These are phyloP conservation scores for Westerdykella sp. DNA, from an alignment of 2,329 filamentous ascomycete species.

Conservation along the genomic window DNA sequence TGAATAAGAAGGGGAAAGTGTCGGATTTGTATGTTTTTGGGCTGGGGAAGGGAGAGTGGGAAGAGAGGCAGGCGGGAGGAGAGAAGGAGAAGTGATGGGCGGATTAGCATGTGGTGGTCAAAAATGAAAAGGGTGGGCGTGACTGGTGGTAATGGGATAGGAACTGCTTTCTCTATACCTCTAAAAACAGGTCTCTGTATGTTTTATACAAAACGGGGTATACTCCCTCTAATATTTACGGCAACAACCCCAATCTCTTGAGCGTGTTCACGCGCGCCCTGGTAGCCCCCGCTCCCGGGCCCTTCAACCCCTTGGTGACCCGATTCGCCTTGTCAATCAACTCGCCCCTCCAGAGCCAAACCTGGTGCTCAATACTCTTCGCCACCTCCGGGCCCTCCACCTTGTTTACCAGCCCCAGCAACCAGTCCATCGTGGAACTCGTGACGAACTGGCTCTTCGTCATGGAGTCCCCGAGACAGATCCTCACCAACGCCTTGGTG, in stretches of 20 bases:
- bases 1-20: slow-evolving; percentile 32
- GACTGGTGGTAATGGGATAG: too few species aligned
- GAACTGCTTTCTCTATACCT: background rate
- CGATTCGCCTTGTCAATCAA: slow-evolving; percentile 22
- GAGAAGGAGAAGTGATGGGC: background rate
- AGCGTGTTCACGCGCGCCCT: slow-evolving; percentile 24
- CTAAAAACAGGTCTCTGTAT: background rate
- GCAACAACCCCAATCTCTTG: slow-evolving; percentile 21
- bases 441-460: slow-evolving; percentile 25
- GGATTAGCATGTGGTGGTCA: too few species aligned
- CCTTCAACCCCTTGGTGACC: slow-evolving; percentile 14
- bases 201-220: background rate
- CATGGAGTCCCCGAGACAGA: slow-evolving; percentile 21
- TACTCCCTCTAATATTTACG: background rate
- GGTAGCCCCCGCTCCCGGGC: background rate
- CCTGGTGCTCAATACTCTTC: slow-evolving; percentile 20
- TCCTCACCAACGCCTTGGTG: slow-evolving; percentile 22
- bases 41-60: slow-evolving; percentile 28
- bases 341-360: slow-evolving; percentile 25
- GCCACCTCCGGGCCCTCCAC: slow-evolving; percentile 26
- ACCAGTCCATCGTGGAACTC: slow-evolving; percentile 23
- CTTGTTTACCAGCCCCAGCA: slow-evolving; percentile 22
- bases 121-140: too few species aligned
- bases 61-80: slow-evolving; percentile 7
- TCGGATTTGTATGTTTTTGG: slow-evolving; percentile 32